Evolutionary conservation across 2,329 filamentous ascomycete species (phyloP), one percentile per base, ranked within the genome.

Genomic region (Fusarium mangiferae): DNA sequence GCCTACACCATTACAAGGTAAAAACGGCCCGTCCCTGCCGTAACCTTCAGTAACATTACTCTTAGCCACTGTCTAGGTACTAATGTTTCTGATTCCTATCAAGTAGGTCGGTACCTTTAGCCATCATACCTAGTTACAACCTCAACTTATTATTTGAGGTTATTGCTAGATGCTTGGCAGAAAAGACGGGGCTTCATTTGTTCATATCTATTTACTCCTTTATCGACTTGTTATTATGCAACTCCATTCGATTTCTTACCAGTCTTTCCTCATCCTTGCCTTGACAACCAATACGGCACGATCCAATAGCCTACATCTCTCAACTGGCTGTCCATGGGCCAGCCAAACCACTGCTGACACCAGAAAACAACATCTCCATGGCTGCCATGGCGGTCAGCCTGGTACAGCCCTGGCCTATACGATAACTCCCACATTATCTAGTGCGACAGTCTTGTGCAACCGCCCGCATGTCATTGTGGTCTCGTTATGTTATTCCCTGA

Each of bases 21-120:
- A 51, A 35, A 42, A 49, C 59, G 63, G 59, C 46, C 71, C 63
- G 68, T 71, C 52, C 49, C 55, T 58, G 30, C 58, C 48, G 41
- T 22, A n/a, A 45, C 45, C 36, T 61, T 24, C 13, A n/a, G 22
- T 39, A n/a, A 35, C 46, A 30, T 41, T 36, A 35, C 12, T 6
- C 24, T 36, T 49, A 7, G 20, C 33, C 42, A 28, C 14, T 49
- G 24, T 36, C 30, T 49, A 33, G 33, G 33, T 33, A 33, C 33
- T 33, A 33, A 13, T 28, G 12, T 22, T 28, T 55, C 24, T 22
- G 20, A 28, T 54, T 38, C 28, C 22, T 12, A 4, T 20, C 15
- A 14, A 24, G 41, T 24, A 15, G 41, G 41, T 46, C 26, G 7
- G 26, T 26, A 30, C 28, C 28, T 30, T 30, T 30, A 9, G 48